Conservation (phyloP, 139 green algal species). For the Coelastrella sp. region DNA sequence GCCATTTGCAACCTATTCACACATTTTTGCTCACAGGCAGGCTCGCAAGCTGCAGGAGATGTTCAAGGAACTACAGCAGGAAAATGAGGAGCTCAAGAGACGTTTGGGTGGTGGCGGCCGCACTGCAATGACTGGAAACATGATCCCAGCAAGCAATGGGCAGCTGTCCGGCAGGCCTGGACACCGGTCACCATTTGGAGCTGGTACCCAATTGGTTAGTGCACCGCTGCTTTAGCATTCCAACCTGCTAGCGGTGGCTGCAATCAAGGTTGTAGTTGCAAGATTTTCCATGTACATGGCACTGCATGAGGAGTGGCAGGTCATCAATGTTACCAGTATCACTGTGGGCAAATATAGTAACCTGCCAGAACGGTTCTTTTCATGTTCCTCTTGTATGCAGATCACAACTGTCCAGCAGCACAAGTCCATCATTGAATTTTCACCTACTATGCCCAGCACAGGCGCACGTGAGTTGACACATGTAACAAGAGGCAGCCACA, state of each 20-base stretch:
- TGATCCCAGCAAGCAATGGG: slow-evolving; percentile 12
- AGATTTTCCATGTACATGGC: too few relatives aligned
- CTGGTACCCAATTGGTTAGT: slow-evolving; percentile 25
- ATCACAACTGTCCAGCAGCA: slow-evolving; percentile 41
- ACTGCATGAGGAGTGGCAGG: too few relatives aligned
- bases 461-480: neutral
- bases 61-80: slow-evolving; percentile 59
- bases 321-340: too few relatives aligned
- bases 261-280: too few relatives aligned
- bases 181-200: neutral
- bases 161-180: slow-evolving; percentile 29
- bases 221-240: too few relatives aligned
- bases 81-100: slow-evolving; percentile 47
- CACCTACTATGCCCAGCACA: slow-evolving; percentile 6
- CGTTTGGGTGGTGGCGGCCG: slow-evolving; percentile 16
- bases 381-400: neutral
- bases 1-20: too few relatives aligned
- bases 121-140: neutral
- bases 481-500: neutral
- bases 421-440: slow-evolving; percentile 36
- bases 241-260: neutral
- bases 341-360: neutral
- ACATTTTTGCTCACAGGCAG: slow-evolving; percentile 60
- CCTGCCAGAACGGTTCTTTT: neutral
- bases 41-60: slow-evolving; percentile 74